A percentile compares a stretch with the other conserved stretches of the same genome.
Evolutionary conservation across 75 land plant species (phyloP).

Genomic region (Cunninghamia lanceolata): DNA sequence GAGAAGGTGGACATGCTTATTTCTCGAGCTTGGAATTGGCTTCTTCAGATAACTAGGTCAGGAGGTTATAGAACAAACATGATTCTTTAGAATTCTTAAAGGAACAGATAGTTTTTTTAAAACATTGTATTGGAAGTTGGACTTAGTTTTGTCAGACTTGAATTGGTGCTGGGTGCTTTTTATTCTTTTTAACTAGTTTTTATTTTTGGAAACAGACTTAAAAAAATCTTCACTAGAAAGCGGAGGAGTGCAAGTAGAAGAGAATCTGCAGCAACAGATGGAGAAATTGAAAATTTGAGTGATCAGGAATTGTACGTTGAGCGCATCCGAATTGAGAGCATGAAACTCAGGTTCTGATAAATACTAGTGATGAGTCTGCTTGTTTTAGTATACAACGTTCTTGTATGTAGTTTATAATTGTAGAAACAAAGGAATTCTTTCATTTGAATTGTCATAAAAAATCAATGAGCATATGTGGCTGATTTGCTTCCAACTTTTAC

Average conservation of each 20-base stretch:
- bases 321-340: slow-evolving; percentile 47
- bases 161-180: background rate
- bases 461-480: slow-evolving; percentile 6
- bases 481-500: slow-evolving; percentile 11
- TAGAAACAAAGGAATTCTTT: background rate
- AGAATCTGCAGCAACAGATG: background rate
- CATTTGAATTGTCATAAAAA: background rate
- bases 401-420: background rate
- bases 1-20: slow-evolving; percentile 84
- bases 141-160: background rate
- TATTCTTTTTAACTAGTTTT: background rate
- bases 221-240: background rate
- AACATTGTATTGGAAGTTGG: background rate
- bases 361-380: background rate
- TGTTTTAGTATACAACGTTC: background rate
- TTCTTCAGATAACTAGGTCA: slow-evolving; percentile 56
- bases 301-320: slow-evolving; percentile 38
- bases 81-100: background rate
- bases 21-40: slow-evolving; percentile 68
- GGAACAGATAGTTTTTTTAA: slow-evolving; percentile 12
- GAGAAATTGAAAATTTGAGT: background rate
- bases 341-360: slow-evolving; percentile 29
- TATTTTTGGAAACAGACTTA: background rate
- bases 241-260: background rate
- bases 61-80: slow-evolving; percentile 6